Base-by-base conservation (phyloP, 768 basidiomycete species). In the Peribolospora baueri region DNA sequence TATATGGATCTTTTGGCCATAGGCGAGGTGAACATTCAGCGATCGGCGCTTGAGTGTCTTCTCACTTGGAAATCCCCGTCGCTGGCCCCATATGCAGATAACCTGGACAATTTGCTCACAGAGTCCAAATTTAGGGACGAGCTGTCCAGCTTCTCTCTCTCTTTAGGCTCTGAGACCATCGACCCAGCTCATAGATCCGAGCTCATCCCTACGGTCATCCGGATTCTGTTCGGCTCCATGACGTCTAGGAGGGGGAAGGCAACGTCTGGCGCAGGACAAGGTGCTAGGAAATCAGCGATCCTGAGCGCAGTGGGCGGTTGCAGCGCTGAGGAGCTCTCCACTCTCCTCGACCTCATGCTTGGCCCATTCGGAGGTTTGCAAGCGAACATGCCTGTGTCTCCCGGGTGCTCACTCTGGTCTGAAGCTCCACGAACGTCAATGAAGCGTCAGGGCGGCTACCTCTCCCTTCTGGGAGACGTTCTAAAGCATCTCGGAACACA, bases 61-160 rank as follows among this genome's bases (percentile, higher is more conserved):
- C 71, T 84, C 39, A 80, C 84, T 0, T 93, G 85, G 72, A 88
- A 85, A 63, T 73, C 74, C 0, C 74, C 80, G 0, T 68, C 70
- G 52, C 66, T 82, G 7, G 54, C 66, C 0, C 66, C 73, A 0
- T 74, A 79, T 61, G 76, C 81, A 59, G 78, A 81, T n/a, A 73
- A 74, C 8, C 67, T 97, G 36, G 71, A 73, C 7, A 71, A 70
- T 6, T 70, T 97, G 8, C 71, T 98, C 41, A 87, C 95, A 58
- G 82, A 86, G 50, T 80, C 78, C 5, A 70, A 81, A 50, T 93
- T 88, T 78, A 71, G 88, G n/a, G 91, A 97, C 63, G 79, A 82
- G 60, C 74, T 97, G 4, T 74, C 78, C 2, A 72, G 76, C 10
- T 73, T 97, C 47, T 73, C 82, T 55, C 69, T 90, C 8, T 62